phyloP scores from a whole-genome alignment of 495 filamentous ascomycete genomes.

The Oleoguttula mirabilis region DNA sequence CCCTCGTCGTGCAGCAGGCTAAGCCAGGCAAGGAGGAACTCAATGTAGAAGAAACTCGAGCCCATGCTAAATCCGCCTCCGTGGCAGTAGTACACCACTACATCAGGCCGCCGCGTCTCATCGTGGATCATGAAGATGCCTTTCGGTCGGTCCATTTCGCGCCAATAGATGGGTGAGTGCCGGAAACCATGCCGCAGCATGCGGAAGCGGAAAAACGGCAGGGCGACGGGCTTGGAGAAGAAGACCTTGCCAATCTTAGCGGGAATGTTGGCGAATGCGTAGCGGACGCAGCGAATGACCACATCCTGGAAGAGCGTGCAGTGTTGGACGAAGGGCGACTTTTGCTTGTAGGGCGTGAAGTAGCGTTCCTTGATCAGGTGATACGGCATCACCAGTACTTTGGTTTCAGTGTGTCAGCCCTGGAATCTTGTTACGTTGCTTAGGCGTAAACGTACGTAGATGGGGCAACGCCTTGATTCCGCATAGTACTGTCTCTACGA shows the following conservation, averaged over 20 bases:
- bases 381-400: slow-evolving; percentile 37
- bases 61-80: slow-evolving; percentile 72
- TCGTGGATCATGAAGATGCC: slow-evolving; percentile 53
- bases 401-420: no score
- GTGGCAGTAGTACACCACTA: slow-evolving; percentile 63
- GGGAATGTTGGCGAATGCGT: slow-evolving; percentile 59
- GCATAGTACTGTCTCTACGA: slow-evolving; percentile 42
- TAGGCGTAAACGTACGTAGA: slow-evolving; percentile 52
- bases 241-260: slow-evolving; percentile 57
- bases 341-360: slow-evolving; percentile 33
- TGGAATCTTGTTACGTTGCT: not conserved
- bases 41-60: slow-evolving; percentile 65
- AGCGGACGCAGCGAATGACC: slow-evolving; percentile 60
- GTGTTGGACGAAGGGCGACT: slow-evolving; percentile 49
- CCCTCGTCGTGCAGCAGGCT: slow-evolving; percentile 44
- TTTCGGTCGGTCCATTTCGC: slow-evolving; percentile 42
- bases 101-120: slow-evolving; percentile 43
- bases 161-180: slow-evolving; percentile 48
- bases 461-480: slow-evolving; percentile 54
- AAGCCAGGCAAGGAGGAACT: slow-evolving; percentile 60
- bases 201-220: slow-evolving; percentile 62
- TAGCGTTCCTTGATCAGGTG: slow-evolving; percentile 47
- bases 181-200: slow-evolving; percentile 58
- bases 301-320: slow-evolving; percentile 61
- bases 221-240: slow-evolving; percentile 56